Evolutionary conservation across 2,329 filamentous ascomycete species (phyloP), one percentile per base, ranked within the genome.

Genomic region (Pleoardoris graminearum): DNA sequence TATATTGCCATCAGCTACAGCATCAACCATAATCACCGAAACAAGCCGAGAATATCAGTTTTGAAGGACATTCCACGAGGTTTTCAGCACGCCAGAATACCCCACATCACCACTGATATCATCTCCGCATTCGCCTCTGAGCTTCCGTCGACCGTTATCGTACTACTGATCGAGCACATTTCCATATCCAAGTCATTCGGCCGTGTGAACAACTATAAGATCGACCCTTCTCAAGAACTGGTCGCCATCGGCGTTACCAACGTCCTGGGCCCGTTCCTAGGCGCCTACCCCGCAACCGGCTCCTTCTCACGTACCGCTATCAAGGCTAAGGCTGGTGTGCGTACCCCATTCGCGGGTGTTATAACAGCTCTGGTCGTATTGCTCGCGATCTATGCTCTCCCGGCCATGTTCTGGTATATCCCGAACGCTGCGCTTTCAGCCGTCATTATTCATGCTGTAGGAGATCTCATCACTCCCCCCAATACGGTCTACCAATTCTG

Each of bases 181-280:
- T 91, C 93, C 42, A 97, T 97, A 58, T 91, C 92, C 16, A 99
- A 97, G 73, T 97, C 93, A 0, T 97, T 99, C 62, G 94, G 94
- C 8, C 85, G 93, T 53, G 84, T 97, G 64, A 97, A 97, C 79
- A 96, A 96, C 77, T 99, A 99, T 75, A 87, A 85, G 14, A 97
- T 99, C 70, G 87, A 97, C 63, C 92, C 94, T 0, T 97, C 93
- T 0, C 93, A 99, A 72, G 93, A 99, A 72, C 83, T 99, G 76
- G 90, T 99, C 41, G 93, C 91, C 19, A 96, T 97, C 60, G 93
- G 93, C 57, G 61, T 97, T 22, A 88, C 87, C 30, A 97, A 97
- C 70, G 79, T 97, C 32, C 80, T 97, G 7, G 92, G 90, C 0
- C 91, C 94, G 2, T 96, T 97, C 77, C 57, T 97, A 2, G 94